Evolutionary conservation across 192 early-diverging fungal species (phyloP).

Genomic region (Mortierella antarctica): DNA sequence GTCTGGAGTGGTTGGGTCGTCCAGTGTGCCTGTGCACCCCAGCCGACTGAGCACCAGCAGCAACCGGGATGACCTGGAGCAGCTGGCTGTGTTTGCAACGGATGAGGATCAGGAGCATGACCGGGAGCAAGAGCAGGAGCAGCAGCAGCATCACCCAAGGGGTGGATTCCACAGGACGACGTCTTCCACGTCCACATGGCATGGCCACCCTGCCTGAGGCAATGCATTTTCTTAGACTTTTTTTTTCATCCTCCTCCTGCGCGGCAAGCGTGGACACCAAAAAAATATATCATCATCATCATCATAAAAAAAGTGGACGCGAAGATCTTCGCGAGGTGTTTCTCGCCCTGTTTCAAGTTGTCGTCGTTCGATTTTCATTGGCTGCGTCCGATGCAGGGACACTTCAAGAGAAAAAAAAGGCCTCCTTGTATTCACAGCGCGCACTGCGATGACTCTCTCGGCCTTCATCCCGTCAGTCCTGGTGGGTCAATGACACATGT

Average conservation of each 20-base stretch:
- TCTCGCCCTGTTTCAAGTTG: no score
- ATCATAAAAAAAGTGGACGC: background rate
- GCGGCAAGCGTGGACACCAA: background rate
- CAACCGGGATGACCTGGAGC: conserved; percentile 43
- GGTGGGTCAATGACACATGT: no score
- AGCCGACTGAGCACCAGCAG: conserved; percentile 45
- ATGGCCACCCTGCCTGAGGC: conserved; percentile 17
- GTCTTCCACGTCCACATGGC: conserved; percentile 44
- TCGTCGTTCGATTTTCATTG: no score
- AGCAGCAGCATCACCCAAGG: conserved; percentile 14
- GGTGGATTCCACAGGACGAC: conserved; percentile 33
- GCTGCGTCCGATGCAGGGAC: no score
- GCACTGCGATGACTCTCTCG: no score
- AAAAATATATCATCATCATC: no score
- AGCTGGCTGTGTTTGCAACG: conserved; percentile 53
- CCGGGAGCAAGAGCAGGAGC: conserved; percentile 16
- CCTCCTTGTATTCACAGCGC: no score
- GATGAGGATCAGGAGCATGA: conserved; percentile 50
- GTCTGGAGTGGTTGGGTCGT: conserved; percentile 16
- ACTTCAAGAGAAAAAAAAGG: no score
- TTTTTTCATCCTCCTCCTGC: conserved; percentile 9
- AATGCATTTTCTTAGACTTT: conserved; percentile 26
- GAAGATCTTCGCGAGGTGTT: no score
- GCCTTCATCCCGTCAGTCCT: no score
- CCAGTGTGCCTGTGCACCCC: conserved; percentile 28